Base-by-base conservation (phyloP, 305 asterid genomes). In the Fraxinus ornus region DNA sequence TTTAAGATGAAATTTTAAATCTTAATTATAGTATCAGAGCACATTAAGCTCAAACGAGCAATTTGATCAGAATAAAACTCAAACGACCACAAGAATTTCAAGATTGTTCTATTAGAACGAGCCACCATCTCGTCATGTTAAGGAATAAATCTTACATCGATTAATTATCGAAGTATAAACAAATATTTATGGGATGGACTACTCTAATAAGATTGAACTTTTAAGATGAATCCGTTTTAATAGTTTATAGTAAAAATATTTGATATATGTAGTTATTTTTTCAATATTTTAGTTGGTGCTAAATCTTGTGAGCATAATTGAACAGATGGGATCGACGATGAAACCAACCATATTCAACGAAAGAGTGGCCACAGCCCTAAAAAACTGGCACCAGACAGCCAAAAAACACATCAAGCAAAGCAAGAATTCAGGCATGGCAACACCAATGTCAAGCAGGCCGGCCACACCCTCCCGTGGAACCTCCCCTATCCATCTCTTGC, bases 301-400 rank as follows among this genome's bases (percentile, higher is more conserved):
- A 72, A 80, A 12, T 60, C 26, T 5, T 13, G 19, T 72, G 12
- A 7, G n/a, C 17, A 19, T 2, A 22, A 47, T 12, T 19, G 41
- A 33, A 76, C 85, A 95, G 99, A 96, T 94, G 99, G 99, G 98
- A 70, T 91, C 98, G 5, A 89, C 87, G 17, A 94, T 96, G 99
- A 96, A 91, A 83, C 93, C 98, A 49, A 91, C 97, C 0, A 93
- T 96, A 78, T 96, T 96, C 95, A 92, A 92, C 83, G 98, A 96
- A 22, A 80, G 90, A 83, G 97, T 94, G 1, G 97, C 92, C 1
- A 73, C 90, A 2, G 99, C 99, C 17, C 78, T 96, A 24, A 86
- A 81, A 19, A 91, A 64, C 64, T 96, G 99, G 99, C 99, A 94
- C 90, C 97, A 92, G 83, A 89, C 89, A 0, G 98, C 98, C 71